Base-by-base conservation (phyloP, 73 alveolate genomes). In the Stentor coeruleus region DNA sequence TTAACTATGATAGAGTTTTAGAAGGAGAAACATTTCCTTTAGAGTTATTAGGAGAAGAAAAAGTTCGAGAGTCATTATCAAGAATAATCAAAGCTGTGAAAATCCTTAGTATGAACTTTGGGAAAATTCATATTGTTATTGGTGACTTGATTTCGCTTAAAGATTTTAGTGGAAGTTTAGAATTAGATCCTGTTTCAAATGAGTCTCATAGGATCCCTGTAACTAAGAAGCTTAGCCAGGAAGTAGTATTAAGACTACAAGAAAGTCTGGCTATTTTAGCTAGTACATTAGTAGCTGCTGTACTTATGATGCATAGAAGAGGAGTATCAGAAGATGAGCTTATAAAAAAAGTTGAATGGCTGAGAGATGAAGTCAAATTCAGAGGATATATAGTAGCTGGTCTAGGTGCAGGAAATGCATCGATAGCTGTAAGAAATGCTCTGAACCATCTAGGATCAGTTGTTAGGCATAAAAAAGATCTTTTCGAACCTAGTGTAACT, bases 11-110 rank as follows among this genome's bases (percentile, higher is more conserved):
- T 33, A 85, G 96, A 77, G 93, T 95, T 20, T 82, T 93, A 39
- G 99, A 95, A 85, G 99, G 97, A 35, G 97, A 95, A 58, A 91
- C 98, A 4, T 95, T 90, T 89, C 99, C 98, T 31, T 82, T 76
- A 36, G 99, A 95, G 86, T 84, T 95, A 33, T 58, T 89, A 28
- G 99, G 99, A 2, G 98, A 91, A 74, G 93, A 93, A 74, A 93
- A 93, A 82, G 97, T 93, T 35, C 90, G 89, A 59, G 99, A 95
- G 82, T 87, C 97, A 55, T 75, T 95, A 33, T 36, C 89, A 0
- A 83, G 99, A 86, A 85, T 95, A 30, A 80, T 95, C 28, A 81
- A 81, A 38, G 95, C 98, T 3, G 87, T 85, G 20, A 83, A 82
- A 77, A 91, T 89, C 35, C 81, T 94, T 33, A 82, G 84, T 58